phyloP scores from a whole-genome alignment of 345 rosid species.

The Sonneratia caseolaris region DNA sequence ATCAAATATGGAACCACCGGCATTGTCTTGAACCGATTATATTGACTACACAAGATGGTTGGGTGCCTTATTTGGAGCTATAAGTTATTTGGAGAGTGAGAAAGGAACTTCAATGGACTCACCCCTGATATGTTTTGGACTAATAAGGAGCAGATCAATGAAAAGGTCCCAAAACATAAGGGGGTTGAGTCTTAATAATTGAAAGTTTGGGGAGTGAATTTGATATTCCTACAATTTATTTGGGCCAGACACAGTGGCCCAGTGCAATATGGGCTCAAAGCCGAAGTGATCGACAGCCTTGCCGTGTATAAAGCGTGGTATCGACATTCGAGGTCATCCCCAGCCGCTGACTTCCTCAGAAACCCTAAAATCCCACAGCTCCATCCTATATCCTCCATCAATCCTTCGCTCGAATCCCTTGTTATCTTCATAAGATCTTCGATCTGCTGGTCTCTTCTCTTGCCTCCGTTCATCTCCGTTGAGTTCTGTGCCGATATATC shows the following conservation, averaged over 20 bases:
- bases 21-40: no score
- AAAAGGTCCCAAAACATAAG: background rate
- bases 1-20: no score
- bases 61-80: no score
- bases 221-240: background rate
- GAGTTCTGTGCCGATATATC: background rate
- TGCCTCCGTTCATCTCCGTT: background rate
- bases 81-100: no score
- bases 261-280: background rate
- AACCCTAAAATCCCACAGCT: slow-evolving; percentile 4
- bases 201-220: background rate
- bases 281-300: background rate
- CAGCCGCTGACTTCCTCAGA: background rate
- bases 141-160: no score
- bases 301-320: background rate
- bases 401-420: background rate
- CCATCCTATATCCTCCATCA: background rate
- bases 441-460: slow-evolving; percentile 1
- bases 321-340: background rate
- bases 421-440: background rate
- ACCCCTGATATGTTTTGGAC: no score
- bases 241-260: background rate
- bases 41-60: no score
- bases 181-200: background rate
- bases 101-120: no score